Evolutionary conservation across 768 basidiomycete genomes (phyloP), one percentile per base, ranked within the genome.

Genomic region (Rubroboletus pulcherrimus): DNA sequence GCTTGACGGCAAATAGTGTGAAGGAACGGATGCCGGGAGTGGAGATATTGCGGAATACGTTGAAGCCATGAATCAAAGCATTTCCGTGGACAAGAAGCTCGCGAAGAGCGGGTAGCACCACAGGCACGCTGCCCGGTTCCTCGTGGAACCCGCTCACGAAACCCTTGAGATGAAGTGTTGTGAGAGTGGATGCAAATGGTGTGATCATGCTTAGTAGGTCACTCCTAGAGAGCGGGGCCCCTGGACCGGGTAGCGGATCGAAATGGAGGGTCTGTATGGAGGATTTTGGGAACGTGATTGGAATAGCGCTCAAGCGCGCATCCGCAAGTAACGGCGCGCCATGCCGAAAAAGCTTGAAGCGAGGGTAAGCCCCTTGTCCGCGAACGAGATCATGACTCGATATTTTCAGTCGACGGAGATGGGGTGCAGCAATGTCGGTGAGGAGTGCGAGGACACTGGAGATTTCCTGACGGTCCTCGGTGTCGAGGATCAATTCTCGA

Each of bases 1-100:
- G 66, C 37, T 62, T 69, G 54, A 71, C 65, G 49, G 56, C 61
- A 60, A 56, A 56, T 46, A 71, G 49, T 7, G 63, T 63, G 30
- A 71, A 57, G 12, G 63, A 61, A 31, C 61, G 65, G 42, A 71
- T 62, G 7, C 44, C 57, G 4, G 70, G 70, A 1, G 71, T 65
- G 61, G 71, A 71, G 55, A 71, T 71, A 55, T 69, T 71, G 57
- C 70, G 69, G 61, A 71, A 71, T 53, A 71, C 64, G 53, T 69
- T 69, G 56, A 72, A 71, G 8, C 69, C 70, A 53, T 72, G 69
- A 55, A 59, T 61, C 51, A 72, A 39, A 4, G 69, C 65, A 66
- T 69, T 63, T 57, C 69, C 70, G 57, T 71, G 65, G 29, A 71
- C 58, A 21, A 69, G 56, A 37, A 71, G 55, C 55, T 71, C 71